Base-by-base conservation (phyloP, 345 rosid species). In the Linum usitatissimum region DNA sequence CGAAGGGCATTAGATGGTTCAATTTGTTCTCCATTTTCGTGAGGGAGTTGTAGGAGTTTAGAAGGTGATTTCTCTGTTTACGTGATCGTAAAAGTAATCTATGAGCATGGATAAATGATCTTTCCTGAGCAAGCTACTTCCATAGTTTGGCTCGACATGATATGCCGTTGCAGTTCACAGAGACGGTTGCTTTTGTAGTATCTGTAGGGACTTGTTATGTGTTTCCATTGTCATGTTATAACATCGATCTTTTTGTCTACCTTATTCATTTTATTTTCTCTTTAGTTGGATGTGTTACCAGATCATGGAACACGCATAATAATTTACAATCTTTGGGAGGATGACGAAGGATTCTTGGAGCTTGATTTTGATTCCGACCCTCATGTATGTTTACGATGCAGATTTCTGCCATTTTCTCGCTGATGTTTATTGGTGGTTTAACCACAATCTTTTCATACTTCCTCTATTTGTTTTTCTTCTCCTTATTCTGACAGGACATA, bases 311-410 rank as follows among this genome's bases (percentile, higher is more conserved):
- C 98, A 48, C 82, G 85, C 18, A 77, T 92, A 72, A 74, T 89
- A 51, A 85, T 92, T 65, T 92, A 92, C 79, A 87, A 92, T 67
- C 83, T 92, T 55, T 92, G 98, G 98, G 96, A 89, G 75, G 88
- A 92, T 80, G 98, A 92, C 60, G 76, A 84, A 78, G 95, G 96
- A 68, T 67, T 80, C 53, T 70, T 71, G 60, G 98, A 92, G 66
- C 96, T 92, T 61, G 98, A 89, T 76, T 92, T 89, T 73, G 86
- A 84, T 65, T 53, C 85, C 38, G 91, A 92, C 71, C 75, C 79
- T 38, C 71, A 78, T 59, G 98, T 92, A 78, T 49, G 90, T 66
- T 20, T 65, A n/a, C 6, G 10, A 23, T 68, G n/a, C 17, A 60
- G 60, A 23, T 15, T 0, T 64, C 53, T 28, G 39, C 58, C 23